A percentile compares a stretch with the other conserved stretches of the same genome.
Evolutionary conservation across 257 asterid species (phyloP).

Genomic region (Nicotiana sylvestris): DNA sequence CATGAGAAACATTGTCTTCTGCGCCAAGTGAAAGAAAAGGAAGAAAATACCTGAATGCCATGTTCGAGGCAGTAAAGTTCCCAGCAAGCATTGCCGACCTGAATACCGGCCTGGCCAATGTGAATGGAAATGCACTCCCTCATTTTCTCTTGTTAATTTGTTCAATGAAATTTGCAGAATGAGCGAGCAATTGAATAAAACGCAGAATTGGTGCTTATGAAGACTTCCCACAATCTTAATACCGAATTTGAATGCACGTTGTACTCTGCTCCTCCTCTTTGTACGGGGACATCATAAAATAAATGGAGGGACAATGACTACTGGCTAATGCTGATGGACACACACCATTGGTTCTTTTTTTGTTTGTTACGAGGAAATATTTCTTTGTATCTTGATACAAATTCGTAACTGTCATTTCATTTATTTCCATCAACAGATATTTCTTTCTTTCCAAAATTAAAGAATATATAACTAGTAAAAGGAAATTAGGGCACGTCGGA

Average conservation of each 20-base stretch:
- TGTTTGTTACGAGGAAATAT: neutral
- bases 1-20: neutral
- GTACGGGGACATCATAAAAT: slow-evolving; percentile 8
- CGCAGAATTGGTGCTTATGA: neutral
- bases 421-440: neutral
- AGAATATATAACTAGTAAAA: neutral
- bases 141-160: neutral
- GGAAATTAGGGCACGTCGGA: neutral
- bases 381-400: neutral
- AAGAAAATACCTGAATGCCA: slow-evolving; percentile 13
- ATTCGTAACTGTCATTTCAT: neutral
- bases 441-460: neutral
- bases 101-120: slow-evolving; percentile 16
- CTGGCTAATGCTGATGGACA: neutral
- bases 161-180: neutral
- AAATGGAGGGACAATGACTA: slow-evolving; percentile 2
- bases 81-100: slow-evolving; percentile 20
- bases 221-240: neutral
- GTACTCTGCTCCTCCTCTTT: neutral
- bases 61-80: slow-evolving; percentile 22
- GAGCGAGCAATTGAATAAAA: neutral
- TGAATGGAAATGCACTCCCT: slow-evolving; percentile 18
- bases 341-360: neutral
- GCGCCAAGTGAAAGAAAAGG: neutral
- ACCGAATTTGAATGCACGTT: slow-evolving; percentile 1